Evolutionary conservation across 345 rosid species (phyloP).

Genomic region (Acer yangbiense): DNA sequence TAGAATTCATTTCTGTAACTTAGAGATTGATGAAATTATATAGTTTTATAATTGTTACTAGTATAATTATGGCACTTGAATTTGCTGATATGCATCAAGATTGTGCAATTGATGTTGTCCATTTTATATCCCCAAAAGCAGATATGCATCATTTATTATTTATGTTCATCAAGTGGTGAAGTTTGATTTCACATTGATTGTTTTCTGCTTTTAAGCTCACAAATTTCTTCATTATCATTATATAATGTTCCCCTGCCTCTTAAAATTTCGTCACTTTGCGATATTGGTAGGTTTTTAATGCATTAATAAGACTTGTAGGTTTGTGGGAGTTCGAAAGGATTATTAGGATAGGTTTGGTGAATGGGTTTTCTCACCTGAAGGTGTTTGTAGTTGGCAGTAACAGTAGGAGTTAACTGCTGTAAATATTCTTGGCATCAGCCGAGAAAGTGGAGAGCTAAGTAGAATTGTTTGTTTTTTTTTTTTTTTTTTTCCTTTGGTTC

Average conservation of each 20-base stretch:
- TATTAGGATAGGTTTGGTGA: constrained; percentile 30
- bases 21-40: no score
- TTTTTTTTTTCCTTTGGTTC: neutral
- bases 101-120: neutral
- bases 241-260: neutral
- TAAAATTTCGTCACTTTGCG: neutral
- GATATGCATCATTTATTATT: neutral
- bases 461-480: constrained; percentile 30
- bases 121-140: neutral
- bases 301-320: constrained; percentile 26
- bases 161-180: neutral
- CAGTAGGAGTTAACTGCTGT: constrained; percentile 26
- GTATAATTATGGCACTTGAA: neutral
- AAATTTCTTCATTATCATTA: neutral
- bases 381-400: constrained; percentile 30
- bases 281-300: no score
- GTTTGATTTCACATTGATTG: neutral
- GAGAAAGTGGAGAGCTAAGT: constrained; percentile 7
- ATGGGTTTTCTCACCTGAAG: constrained; percentile 27
- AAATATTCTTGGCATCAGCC: constrained; percentile 45
- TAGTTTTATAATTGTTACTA: no score
- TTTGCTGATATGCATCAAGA: neutral
- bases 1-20: no score
- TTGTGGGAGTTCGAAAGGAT: constrained; percentile 24
- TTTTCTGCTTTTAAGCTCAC: neutral